Conservation (phyloP, 208 protist genomes). For the Acanthamoeba triangularis region DNA sequence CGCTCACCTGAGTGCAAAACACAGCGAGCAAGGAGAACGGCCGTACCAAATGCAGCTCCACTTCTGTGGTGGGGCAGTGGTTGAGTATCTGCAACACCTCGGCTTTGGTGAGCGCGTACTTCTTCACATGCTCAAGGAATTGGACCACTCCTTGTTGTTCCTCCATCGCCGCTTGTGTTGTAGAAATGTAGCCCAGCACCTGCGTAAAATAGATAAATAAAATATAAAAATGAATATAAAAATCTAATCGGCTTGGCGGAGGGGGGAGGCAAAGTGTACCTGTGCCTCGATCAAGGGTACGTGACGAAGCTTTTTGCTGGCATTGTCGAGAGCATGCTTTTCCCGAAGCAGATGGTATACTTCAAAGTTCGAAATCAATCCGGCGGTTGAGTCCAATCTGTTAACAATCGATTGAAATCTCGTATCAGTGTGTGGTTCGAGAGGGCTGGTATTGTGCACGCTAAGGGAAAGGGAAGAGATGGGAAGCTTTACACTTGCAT, state of each 20-base stretch:
- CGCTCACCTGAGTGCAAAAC: not conserved
- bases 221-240: not conserved
- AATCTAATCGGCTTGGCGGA: not conserved
- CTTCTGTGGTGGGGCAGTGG: slow-evolving; percentile 34
- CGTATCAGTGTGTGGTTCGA: not conserved
- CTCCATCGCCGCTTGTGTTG: not conserved
- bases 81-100: slow-evolving; percentile 47
- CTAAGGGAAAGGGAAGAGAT: too few relatives aligned
- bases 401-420: not conserved
- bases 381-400: slow-evolving; percentile 1
- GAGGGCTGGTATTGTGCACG: too few relatives aligned
- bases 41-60: slow-evolving; percentile 60
- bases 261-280: not conserved
- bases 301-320: not conserved
- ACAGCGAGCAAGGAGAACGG: not conserved
- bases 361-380: slow-evolving; percentile 53
- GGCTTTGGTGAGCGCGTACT: slow-evolving; percentile 21
- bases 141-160: not conserved
- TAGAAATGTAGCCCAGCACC: slow-evolving; percentile 21
- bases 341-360: not conserved
- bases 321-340: slow-evolving; percentile 19
- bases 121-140: not conserved
- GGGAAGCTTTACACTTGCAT: too few relatives aligned
- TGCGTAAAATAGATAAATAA: not conserved
- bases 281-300: slow-evolving; percentile 38